Evolutionary conservation across 768 basidiomycete species (phyloP), one percentile per base, ranked within the genome.

Genomic region (Boletales sp.): DNA sequence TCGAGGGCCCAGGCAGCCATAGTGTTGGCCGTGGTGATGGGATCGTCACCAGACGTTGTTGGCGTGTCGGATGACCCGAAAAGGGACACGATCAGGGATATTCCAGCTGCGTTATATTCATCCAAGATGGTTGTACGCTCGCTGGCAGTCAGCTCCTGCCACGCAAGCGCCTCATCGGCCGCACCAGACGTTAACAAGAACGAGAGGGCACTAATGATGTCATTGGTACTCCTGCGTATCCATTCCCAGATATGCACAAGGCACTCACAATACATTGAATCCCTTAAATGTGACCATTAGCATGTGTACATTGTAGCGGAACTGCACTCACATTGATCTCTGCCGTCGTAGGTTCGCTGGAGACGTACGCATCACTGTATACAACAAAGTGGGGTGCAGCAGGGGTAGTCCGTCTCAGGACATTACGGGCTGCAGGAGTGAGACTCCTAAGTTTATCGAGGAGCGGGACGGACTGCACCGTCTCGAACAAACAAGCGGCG

Each of bases 81-180:
- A 2, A 70, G 71, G 39, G 80, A 79, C 5, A 83, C 82, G 50
- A 83, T 72, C 32, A 84, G 60, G 39, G 75, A 76, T 59, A 83
- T 80, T 10, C 82, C 81, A n/a, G 79, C 79, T 0, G 72, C 72
- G 14, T 64, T 64, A 49, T 83, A 84, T 49, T 77, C 70, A 1
- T 73, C 57, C 51, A 79, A 68, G 56, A 78, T 71, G 8, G 70
- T 37, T 8, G 71, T 54, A 17, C 77, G 73, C 36, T 76, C 56
- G 25, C 57, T 56, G 1, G 68, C 65, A 1, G 70, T 63, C 7
- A 78, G 62, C 18, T 52, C 55, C 11, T 70, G 61, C 78, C 78
- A 79, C 56, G 72, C 71, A 41, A 63, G 63, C 5, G 77, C 78
- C 63, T 79, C 60, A 54, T 79, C 78, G 42, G 59, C 70, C 0